A percentile compares a stretch with the other conserved stretches of the same genome.
Evolutionary conservation across 331 rosid genomes (phyloP).

Genomic region (Quercus lobata): DNA sequence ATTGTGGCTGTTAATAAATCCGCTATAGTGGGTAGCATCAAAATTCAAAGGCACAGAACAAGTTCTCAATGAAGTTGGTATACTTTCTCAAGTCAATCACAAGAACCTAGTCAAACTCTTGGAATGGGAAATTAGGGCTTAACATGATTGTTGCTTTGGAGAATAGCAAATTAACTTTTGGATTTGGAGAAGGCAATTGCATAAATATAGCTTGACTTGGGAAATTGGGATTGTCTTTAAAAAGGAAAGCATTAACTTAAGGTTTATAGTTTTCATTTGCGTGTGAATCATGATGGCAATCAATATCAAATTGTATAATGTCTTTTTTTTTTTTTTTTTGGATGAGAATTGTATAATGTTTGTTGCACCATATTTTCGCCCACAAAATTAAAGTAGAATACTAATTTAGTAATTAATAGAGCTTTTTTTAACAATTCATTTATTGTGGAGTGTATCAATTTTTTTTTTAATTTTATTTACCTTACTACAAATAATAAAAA

Average conservation of each 20-base stretch:
- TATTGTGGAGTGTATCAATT: too few relatives aligned
- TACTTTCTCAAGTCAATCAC: conserved; percentile 94
- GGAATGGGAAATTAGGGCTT: conserved; percentile 29
- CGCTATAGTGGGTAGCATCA: conserved; percentile 83
- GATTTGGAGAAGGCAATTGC: conserved; percentile 12
- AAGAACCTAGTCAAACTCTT: conserved; percentile 79
- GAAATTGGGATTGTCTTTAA: not conserved
- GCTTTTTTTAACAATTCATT: not conserved
- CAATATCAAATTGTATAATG: not conserved
- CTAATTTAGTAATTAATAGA: not conserved
- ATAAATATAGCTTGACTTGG: conserved; percentile 11
- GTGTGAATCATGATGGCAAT: not conserved
- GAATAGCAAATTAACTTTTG: conserved; percentile 29
- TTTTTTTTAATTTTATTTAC: too few relatives aligned
- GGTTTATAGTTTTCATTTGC: not conserved
- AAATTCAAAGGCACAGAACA: conserved; percentile 91
- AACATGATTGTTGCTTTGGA: conserved; percentile 10
- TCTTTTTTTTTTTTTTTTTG: too few relatives aligned
- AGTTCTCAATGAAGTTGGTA: conserved; percentile 84
- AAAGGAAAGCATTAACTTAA: conserved; percentile 28
- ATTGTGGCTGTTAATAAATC: conserved; percentile 83
- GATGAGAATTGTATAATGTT: too few relatives aligned
- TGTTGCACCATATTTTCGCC: too few relatives aligned
- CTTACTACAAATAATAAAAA: too few relatives aligned
- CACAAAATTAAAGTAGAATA: not conserved